Base-by-base conservation (phyloP, 768 basidiomycete species). In the Chalciporus chontae region DNA sequence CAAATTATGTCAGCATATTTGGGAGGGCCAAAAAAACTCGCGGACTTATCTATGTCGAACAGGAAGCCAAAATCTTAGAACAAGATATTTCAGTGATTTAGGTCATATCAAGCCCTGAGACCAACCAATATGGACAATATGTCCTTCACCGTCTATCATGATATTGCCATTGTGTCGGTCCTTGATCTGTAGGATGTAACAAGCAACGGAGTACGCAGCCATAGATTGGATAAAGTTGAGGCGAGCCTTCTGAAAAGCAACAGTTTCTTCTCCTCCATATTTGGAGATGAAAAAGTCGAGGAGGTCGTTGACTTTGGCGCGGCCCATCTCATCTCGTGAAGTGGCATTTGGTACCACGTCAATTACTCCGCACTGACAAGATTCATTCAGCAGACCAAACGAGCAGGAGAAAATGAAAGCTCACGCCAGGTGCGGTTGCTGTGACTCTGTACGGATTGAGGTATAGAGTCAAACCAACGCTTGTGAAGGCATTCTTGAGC, bases 151-250 rank as follows among this genome's bases (percentile, higher is more conserved):
- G 65, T 98, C 96, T 52, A 99, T 94, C 95, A 99, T 97, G 65
- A 99, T 98, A 66, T 99, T 99, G 24, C 96, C 96, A 62, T 99
- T 99, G 68, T 99, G 96, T 34, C 96, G 74, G 65, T 99, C 96
- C 72, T 99, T 99, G 73, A 99, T 94, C 69, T 99, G 96, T 39
- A 98, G 71, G 57, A 99, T 93, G 67, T 96, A 98, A 67, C 95
- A 98, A 8, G 94, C 92, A 21, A 98, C 87, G 27, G 95, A 98
- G 69, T 99, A 99, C 9, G 94, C 96, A 0, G 96, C 95, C 96
- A 98, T 99, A 2, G 93, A 95, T 65, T 96, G 94, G 50, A 99
- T 91, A 65, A 99, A 99, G 69, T 97, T 96, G 54, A 89, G 76
- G 15, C 94, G 85, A 39, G 96, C 96, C 54, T 81, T 79, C 66